Conservation (phyloP, 2,329 filamentous ascomycete genomes). For the Cytospora piceicola region DNA sequence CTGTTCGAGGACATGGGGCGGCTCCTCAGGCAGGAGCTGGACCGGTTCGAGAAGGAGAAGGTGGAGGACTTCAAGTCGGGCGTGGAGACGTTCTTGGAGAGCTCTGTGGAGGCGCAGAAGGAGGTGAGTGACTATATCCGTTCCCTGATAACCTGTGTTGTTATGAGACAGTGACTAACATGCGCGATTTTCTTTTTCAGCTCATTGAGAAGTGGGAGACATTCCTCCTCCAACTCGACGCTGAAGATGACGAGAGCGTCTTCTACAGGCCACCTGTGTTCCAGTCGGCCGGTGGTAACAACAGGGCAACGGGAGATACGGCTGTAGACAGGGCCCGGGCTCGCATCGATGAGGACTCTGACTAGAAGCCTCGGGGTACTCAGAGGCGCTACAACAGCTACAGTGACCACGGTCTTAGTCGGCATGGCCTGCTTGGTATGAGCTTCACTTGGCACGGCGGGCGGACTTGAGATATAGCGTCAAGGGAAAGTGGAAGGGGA, state of each 20-base stretch:
- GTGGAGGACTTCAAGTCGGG: conserved; percentile 99
- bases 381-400: conserved; percentile 37
- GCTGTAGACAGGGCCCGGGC: conserved; percentile 63
- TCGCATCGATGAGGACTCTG: conserved; percentile 63
- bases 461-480: background rate
- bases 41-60: conserved; percentile 94
- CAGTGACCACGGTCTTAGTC: conserved; percentile 24
- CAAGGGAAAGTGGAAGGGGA: background rate
- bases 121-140: conserved; percentile 65
- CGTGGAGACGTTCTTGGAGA: conserved; percentile 96
- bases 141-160: background rate
- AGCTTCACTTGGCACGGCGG: conserved; percentile 37
- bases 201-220: conserved; percentile 95
- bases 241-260: conserved; percentile 79
- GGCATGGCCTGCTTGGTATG: conserved; percentile 27
- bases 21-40: conserved; percentile 86
- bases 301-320: conserved; percentile 59
- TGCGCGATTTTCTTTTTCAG: conserved; percentile 39
- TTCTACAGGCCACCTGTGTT: conserved; percentile 69
- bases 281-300: conserved; percentile 42
- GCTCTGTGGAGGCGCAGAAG: conserved; percentile 96
- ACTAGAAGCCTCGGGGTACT: conserved; percentile 45
- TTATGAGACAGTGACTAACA: background rate
- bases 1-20: conserved; percentile 98
- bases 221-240: conserved; percentile 93